Evolutionary conservation across 768 basidiomycete genomes (phyloP).

Genomic region (Nevesoporus exiguus): DNA sequence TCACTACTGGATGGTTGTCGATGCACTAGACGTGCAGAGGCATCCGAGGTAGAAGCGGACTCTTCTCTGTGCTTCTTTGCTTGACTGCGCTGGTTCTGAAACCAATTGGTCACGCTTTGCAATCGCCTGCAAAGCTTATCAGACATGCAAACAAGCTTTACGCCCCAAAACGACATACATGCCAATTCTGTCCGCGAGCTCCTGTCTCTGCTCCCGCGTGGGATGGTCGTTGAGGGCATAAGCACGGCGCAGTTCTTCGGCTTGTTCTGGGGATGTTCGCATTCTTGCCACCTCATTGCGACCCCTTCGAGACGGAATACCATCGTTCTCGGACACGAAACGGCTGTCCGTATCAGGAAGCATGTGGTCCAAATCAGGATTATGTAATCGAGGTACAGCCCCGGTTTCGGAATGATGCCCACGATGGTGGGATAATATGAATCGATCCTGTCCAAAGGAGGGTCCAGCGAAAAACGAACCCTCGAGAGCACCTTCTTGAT

Average conservation of each 20-base stretch:
- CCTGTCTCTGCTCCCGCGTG: constrained; percentile 60
- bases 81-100: constrained; percentile 80
- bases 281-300: constrained; percentile 42
- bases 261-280: constrained; percentile 61
- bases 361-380: constrained; percentile 47
- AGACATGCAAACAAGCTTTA: constrained; percentile 19
- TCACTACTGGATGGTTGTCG: constrained; percentile 17
- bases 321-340: constrained; percentile 50
- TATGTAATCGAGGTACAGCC: constrained; percentile 27
- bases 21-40: constrained; percentile 4
- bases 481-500: constrained; percentile 23
- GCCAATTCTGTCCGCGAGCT: constrained; percentile 64
- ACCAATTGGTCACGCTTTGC: constrained; percentile 83
- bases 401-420: constrained; percentile 24
- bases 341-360: constrained; percentile 49
- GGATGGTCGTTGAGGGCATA: constrained; percentile 68
- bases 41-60: constrained; percentile 23
- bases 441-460: constrained; percentile 31
- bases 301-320: constrained; percentile 29
- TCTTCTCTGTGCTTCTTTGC: constrained; percentile 71
- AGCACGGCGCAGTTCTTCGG: constrained; percentile 63
- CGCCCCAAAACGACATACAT: constrained; percentile 55
- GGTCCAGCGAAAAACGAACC: constrained; percentile 33
- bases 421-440: constrained; percentile 33
- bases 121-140: constrained; percentile 54